Base-by-base conservation (phyloP, 345 rosid species). In the Lepidium sativum region DNA sequence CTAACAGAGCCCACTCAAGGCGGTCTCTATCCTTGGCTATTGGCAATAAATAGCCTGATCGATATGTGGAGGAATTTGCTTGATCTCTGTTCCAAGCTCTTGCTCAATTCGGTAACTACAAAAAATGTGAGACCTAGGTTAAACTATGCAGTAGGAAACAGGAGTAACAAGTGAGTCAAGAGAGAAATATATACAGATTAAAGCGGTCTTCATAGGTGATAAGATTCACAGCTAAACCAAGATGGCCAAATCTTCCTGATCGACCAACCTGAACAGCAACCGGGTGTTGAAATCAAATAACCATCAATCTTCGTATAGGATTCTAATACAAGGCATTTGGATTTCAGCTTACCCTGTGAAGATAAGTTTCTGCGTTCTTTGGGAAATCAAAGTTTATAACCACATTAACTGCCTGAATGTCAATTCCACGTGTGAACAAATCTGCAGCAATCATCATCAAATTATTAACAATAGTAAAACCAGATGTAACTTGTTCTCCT, bases 231-330 rank as follows among this genome's bases (percentile, higher is more conserved):
- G 97, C 97, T 70, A 90, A 79, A 48, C 97, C 97, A 42, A 87
- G 97, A 79, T 90, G 97, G 21, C 97, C 95, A 80, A 87, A 90
- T 79, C 97, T 84, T 78, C 95, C 97, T 8, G 95, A 90, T 65
- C 95, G 84, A 69, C 97, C 97, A 71, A 90, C 97, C 97, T 87
- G 76, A 18, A 43, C 13, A 25, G 11, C 23, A 57, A 54, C 35
- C 27, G 29, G 20, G 42, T 21, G 53, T 20, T n/a, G 14, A 20
- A 41, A 54, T 38, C 54, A 57, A 18, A 60, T 32, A 33, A 53
- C 42, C 37, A 62, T 60, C 41, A 53, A 47, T 33, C 43, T 45
- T 44, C 4, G 18, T 18, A 37, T 9, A 52, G 51, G 48, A 40
- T 45, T 37, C 52, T 43, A 55, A 33, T 40, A 67, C 5, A 31